Conservation (phyloP, 2,329 filamentous ascomycete genomes). For the Penicillium sp. region DNA sequence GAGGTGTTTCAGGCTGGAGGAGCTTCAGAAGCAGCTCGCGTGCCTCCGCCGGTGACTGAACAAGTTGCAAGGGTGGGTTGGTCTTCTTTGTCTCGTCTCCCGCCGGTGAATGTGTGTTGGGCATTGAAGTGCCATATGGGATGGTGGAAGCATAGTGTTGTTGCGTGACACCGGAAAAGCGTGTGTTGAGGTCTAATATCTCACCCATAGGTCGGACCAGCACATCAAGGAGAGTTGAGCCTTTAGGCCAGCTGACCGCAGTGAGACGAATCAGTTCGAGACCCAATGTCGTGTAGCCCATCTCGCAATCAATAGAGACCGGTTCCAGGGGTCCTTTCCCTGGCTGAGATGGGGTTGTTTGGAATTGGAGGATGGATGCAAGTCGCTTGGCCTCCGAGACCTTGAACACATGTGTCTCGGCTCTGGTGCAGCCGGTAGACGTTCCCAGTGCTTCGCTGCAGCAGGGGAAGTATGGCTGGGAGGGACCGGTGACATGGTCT, state of each 20-base stretch:
- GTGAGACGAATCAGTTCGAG: constrained; percentile 85
- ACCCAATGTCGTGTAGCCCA: constrained; percentile 86
- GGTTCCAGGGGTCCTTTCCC: constrained; percentile 31
- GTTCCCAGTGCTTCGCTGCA: constrained; percentile 68
- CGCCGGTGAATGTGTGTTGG: constrained; percentile 18
- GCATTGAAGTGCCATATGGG: constrained; percentile 40
- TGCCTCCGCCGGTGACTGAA: constrained; percentile 64
- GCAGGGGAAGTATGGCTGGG: constrained; percentile 62
- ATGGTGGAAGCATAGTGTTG: constrained; percentile 65
- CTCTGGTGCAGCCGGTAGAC: constrained; percentile 62
- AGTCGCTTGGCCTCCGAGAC: constrained; percentile 65
- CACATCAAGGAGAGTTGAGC: constrained; percentile 67
- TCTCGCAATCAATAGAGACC: constrained; percentile 90
- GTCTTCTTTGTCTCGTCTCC: constrained; percentile 17
- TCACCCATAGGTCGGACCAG: constrained; percentile 76
- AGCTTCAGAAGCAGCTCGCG: constrained; percentile 67
- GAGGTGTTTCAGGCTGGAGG: constrained; percentile 65
- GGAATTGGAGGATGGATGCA: constrained; percentile 69
- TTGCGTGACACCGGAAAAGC: constrained; percentile 76
- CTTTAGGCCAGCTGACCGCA: constrained; percentile 74
- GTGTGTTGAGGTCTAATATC: constrained; percentile 80
- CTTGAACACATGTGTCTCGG: constrained; percentile 77
- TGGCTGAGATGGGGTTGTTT: constrained; percentile 54
- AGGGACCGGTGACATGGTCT: constrained; percentile 49
- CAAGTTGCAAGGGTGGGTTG: constrained; percentile 56